Base-by-base conservation (phyloP, 2,329 filamentous ascomycete species). In the Periconia sp. region DNA sequence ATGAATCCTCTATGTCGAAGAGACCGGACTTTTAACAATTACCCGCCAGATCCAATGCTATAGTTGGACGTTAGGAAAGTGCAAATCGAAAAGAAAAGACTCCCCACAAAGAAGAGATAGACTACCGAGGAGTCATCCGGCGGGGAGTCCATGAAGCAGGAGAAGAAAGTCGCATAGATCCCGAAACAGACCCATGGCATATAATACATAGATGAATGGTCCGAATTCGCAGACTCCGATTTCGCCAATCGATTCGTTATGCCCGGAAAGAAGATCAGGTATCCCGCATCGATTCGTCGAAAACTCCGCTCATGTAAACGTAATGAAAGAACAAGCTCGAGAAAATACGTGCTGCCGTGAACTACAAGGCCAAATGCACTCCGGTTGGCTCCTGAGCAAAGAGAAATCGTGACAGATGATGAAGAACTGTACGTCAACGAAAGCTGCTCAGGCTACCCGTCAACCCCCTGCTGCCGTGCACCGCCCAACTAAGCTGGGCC, bases 121-220 rank as follows among this genome's bases (percentile, higher is more conserved):
- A 36, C 38, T 47, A 36, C 38, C 47, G 39, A 46, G 38, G 52
- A 54, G 21, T 32, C 7, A 55, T 43, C 50, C 56, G 53, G 58
- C 52, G 45, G 56, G 50, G 50, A 57, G 54, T 54, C 61, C 55
- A 35, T 56, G 57, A 48, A 54, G 52, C 46, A 50, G 50, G 47
- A 46, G 52, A 58, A 46, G 50, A 52, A 46, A 52, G 51, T 51
- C 43, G 52, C 36, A 38, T 43, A 60, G 54, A 61, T 55, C 50
- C 48, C 55, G 53, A 52, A 48, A 32, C 29, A 48, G 41, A 59
- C 59, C 63, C 63, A 61, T 60, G 63, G 46, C 55, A 67, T 67
- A 66, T 66, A 69, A 56, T 68, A 69, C 66, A 69, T n/a, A 60
- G 57, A 55, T 43, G 50, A 48, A 62, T 51, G 53, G 64, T 54